Evolutionary conservation across 495 filamentous ascomycete species (phyloP).

Genomic region (Penicillium canescens): DNA sequence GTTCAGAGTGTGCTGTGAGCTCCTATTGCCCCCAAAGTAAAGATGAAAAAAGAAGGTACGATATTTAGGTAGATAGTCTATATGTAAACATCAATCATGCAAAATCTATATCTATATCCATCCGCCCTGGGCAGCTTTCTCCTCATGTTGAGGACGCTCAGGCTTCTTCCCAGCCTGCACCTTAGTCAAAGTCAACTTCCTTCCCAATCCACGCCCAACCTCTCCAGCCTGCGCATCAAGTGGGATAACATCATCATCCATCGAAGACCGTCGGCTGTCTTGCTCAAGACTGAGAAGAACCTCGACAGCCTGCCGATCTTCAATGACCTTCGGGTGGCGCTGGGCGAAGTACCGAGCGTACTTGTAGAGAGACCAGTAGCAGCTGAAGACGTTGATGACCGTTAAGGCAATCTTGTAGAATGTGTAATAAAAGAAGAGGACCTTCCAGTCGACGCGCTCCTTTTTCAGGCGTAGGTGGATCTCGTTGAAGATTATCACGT

Average conservation of each 20-base stretch:
- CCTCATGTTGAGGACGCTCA: background rate
- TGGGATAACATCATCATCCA: slow-evolving; percentile 5
- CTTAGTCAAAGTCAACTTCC: slow-evolving; percentile 2
- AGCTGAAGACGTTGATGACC: slow-evolving; percentile 41
- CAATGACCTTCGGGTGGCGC: slow-evolving; percentile 43
- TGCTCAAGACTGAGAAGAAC: slow-evolving; percentile 32
- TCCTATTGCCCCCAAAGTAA: too few relatives aligned
- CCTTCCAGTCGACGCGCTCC: slow-evolving; percentile 30
- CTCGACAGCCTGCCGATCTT: slow-evolving; percentile 43
- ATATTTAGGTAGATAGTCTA: background rate
- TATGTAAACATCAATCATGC: too few relatives aligned
- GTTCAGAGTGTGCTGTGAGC: too few relatives aligned
- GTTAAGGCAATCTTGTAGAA: slow-evolving; percentile 43
- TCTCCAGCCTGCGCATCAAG: background rate
- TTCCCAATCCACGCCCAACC: background rate
- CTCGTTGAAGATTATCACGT: slow-evolving; percentile 45
- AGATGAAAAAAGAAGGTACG: too few relatives aligned
- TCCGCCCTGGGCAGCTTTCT: background rate
- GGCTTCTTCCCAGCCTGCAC: slow-evolving; percentile 5
- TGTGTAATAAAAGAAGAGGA: slow-evolving; percentile 38
- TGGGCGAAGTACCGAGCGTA: slow-evolving; percentile 45
- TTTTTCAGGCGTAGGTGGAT: slow-evolving; percentile 42
- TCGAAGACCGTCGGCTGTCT: slow-evolving; percentile 1
- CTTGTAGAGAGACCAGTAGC: slow-evolving; percentile 44
- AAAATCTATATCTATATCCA: too few relatives aligned